Evolutionary conservation across 306 rosid genomes (phyloP).

Genomic region (Trifolium subterraneum): DNA sequence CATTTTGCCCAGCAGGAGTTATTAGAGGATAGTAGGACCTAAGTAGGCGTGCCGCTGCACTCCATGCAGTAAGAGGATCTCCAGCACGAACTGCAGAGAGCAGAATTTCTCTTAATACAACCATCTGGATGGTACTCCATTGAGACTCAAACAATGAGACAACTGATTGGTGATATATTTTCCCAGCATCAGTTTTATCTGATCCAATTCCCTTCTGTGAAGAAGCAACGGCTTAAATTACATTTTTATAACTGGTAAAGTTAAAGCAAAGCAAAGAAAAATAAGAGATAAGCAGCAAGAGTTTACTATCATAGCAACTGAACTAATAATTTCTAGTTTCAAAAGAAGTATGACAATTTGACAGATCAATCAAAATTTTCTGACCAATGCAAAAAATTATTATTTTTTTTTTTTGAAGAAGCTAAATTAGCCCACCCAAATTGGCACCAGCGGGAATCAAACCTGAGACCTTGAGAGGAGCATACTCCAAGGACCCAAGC

Average conservation of each 20-base stretch:
- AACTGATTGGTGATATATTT: slow-evolving; percentile 79
- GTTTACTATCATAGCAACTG: slow-evolving; percentile 24
- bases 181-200: slow-evolving; percentile 67
- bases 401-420: no score
- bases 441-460: no score
- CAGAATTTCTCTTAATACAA: slow-evolving; percentile 91
- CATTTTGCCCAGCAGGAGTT: slow-evolving; percentile 93
- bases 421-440: no score
- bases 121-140: slow-evolving; percentile 99
- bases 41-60: slow-evolving; percentile 93
- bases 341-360: neutral
- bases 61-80: slow-evolving; percentile 99
- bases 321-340: slow-evolving; percentile 29
- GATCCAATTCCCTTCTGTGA: slow-evolving; percentile 74
- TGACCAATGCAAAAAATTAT: slow-evolving; percentile 22
- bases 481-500: no score
- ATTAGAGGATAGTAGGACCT: slow-evolving; percentile 95
- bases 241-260: slow-evolving; percentile 31
- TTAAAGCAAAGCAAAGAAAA: slow-evolving; percentile 16
- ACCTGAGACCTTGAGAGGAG: no score
- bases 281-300: slow-evolving; percentile 15
- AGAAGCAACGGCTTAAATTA: slow-evolving; percentile 39
- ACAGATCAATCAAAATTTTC: slow-evolving; percentile 12
- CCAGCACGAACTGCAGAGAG: slow-evolving; percentile 95
- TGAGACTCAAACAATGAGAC: slow-evolving; percentile 92